Base-by-base conservation (phyloP, 176 grass and related monocot species). In the Bonia amplexicaulis region DNA sequence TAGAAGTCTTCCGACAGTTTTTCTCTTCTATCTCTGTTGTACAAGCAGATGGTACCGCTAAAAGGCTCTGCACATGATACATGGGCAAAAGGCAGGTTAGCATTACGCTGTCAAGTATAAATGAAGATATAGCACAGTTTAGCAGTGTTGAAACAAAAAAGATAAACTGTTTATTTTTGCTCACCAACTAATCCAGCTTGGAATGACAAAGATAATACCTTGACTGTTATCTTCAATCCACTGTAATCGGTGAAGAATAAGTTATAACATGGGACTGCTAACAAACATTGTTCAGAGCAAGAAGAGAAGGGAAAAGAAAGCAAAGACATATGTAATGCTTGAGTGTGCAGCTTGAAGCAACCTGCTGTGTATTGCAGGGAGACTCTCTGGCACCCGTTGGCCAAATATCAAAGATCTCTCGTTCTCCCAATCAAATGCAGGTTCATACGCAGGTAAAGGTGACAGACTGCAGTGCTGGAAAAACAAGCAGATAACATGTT, bases 391-490 rank as follows among this genome's bases (percentile, higher is more conserved):
- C 22, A 90, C 65, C 75, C 96, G 92, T 91, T 94, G 96, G 46
- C 96, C 96, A 76, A 99, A 96, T 85, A 99, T 96, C 77, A 96
- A 80, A n/a, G 93, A 96, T 37, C 93, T 96, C 84, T 96, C 96
- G 66, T 96, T 99, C 80, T 99, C 96, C 96, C 96, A 99, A 89
- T 96, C 96, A 96, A 96, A 99, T 84, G 93, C 93, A 66, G 96
- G 93, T 66, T 99, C 96, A 55, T 99, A 99, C 69, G 96, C 85
- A 4, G 91, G 93, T 83, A 99, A 87, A 82, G 96, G 91, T 52
- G 91, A 96, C 73, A 95, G 80, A 63, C 82, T 92, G 88, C 85
- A 94, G 60, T 94, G 91, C 96, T 99, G 96, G 73, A 90, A 86
- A 89, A 61, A 54, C 59, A 91, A 72, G 26, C 75, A 44, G 22